These are phyloP conservation scores for Multifurca ochricompacta DNA, from an alignment of 768 basidiomycete species.

Conservation along the genomic window DNA sequence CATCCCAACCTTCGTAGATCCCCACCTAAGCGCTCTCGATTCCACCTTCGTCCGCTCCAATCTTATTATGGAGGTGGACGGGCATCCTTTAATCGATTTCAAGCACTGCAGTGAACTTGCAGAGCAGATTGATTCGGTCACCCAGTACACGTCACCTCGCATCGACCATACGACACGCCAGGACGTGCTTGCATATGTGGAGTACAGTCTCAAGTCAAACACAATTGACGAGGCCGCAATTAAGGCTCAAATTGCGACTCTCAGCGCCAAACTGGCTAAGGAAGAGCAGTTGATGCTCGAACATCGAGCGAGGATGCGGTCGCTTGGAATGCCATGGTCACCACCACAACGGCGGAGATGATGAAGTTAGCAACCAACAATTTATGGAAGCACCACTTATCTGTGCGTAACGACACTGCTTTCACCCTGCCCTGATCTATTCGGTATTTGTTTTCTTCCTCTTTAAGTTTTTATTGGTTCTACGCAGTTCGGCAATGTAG, in stretches of 20 bases:
- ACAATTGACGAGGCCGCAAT: neutral
- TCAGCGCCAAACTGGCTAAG: neutral
- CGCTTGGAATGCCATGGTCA: slow-evolving; percentile 1
- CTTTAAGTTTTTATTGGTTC: neutral
- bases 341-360: neutral
- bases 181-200: slow-evolving; percentile 1
- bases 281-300: neutral
- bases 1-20: neutral
- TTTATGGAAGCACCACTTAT: neutral
- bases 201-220: slow-evolving; percentile 3
- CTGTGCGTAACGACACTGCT: no score
- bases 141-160: slow-evolving; percentile 2
- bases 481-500: neutral
- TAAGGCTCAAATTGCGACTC: neutral
- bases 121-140: slow-evolving; percentile 2
- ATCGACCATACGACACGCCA: neutral
- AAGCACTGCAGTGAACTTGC: neutral
- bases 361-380: neutral
- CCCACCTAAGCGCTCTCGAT: slow-evolving; percentile 1
- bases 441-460: neutral
- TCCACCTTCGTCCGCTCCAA: neutral
- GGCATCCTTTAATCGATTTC: slow-evolving; percentile 4
- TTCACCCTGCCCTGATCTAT: neutral
- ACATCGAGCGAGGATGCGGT: neutral
- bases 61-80: neutral